Percentiles rank a stretch among this genome's conserved stretches.
These are phyloP conservation scores for Durotheca rogersii DNA, from an alignment of 495 filamentous ascomycete genomes.

Conservation along the genomic window DNA sequence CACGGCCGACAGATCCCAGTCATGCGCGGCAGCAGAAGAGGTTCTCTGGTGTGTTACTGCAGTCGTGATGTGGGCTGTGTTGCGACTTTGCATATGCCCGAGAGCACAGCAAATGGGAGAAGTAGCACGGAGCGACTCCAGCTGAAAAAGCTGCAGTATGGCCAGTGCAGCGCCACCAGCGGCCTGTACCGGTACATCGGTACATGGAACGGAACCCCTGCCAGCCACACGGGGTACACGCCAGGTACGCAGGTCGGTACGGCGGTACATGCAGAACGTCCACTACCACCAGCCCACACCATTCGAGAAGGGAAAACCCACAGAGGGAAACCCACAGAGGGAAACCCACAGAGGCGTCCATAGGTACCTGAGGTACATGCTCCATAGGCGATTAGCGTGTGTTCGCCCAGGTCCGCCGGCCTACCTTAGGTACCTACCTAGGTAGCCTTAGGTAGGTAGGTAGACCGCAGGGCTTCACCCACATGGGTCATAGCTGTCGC, in stretches of 20 bases:
- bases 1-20: constrained; percentile 32
- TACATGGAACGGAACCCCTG: neutral
- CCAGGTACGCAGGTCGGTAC: no score
- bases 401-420: no score
- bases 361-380: neutral
- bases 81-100: constrained; percentile 47
- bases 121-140: constrained; percentile 37
- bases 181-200: constrained; percentile 25
- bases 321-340: no score
- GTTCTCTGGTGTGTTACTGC: no score
- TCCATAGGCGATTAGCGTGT: no score
- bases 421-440: neutral
- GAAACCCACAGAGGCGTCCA: no score
- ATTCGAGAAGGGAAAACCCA: no score
- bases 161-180: constrained; percentile 44
- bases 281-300: no score
- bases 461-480: no score
- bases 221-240: neutral
- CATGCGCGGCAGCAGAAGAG: constrained; percentile 37
- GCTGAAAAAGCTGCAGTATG: constrained; percentile 51
- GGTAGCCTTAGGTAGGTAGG: neutral
- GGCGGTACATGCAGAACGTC: no score
- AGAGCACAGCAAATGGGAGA: constrained; percentile 41
- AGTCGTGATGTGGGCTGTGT: constrained; percentile 48
- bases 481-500: no score